Percentiles rank a stretch among this genome's conserved stretches.
Evolutionary conservation across 2,329 filamentous ascomycete genomes (phyloP).

Genomic region (Aspergillus neotritici): DNA sequence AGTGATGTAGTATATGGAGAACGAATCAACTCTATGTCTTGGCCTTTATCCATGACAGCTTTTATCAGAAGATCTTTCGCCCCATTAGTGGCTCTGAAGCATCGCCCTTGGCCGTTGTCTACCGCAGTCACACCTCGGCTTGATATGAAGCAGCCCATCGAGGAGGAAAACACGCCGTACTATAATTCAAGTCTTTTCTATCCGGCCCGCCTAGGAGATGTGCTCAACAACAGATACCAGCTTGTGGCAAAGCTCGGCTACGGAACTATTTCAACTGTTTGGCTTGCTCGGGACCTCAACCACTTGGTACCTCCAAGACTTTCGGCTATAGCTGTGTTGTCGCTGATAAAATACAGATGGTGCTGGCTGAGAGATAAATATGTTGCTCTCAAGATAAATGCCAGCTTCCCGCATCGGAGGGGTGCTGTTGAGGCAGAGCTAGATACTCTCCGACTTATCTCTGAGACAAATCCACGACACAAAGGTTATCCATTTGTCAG

Average conservation of each 20-base stretch:
- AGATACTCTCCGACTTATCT: constrained; percentile 22
- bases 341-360: constrained; percentile 17
- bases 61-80: neutral
- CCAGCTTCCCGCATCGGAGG: constrained; percentile 11
- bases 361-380: constrained; percentile 23
- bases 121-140: neutral
- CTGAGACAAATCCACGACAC: constrained; percentile 23
- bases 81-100: neutral
- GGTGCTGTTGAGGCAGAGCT: constrained; percentile 18
- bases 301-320: constrained; percentile 13
- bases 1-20: too few relatives aligned
- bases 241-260: constrained; percentile 21
- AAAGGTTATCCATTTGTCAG: constrained; percentile 27
- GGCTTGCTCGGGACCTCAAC: constrained; percentile 23
- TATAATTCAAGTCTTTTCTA: constrained; percentile 16
- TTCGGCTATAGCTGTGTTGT: neutral
- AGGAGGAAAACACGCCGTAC: constrained; percentile 17
- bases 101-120: neutral
- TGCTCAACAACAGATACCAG: constrained; percentile 20
- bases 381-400: constrained; percentile 31
- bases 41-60: too few relatives aligned
- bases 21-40: too few relatives aligned
- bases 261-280: constrained; percentile 20
- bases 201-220: constrained; percentile 17
- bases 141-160: constrained; percentile 1